Conservation (phyloP, 768 basidiomycete genomes). For the Leccinum uliginosum region DNA sequence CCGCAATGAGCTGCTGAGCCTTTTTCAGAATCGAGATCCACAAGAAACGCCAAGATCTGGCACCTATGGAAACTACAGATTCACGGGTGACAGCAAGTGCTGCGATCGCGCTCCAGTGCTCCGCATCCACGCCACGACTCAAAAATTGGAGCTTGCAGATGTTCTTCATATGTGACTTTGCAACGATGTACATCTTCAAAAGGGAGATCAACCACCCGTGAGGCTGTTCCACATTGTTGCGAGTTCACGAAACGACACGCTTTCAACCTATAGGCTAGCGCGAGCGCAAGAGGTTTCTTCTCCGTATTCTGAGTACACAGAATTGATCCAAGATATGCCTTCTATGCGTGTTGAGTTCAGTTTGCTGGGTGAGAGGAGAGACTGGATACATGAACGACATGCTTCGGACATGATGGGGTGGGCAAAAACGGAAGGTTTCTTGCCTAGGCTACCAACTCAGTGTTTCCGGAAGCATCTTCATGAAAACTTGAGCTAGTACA, state of each 20-base stretch:
- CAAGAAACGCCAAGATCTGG: not conserved
- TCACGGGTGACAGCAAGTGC: not conserved
- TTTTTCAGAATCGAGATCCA: not conserved
- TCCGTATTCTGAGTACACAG: not conserved
- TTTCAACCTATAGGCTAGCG: not conserved
- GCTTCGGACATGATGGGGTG: no score
- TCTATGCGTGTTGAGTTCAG: no score
- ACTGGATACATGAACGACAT: no score
- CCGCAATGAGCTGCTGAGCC: no score
- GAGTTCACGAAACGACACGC: not conserved
- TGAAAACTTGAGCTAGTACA: not conserved
- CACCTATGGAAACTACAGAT: not conserved
- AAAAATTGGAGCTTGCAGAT: not conserved
- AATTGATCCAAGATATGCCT: not conserved
- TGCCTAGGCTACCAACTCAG: no score
- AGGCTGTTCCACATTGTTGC: not conserved
- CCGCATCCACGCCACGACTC: not conserved
- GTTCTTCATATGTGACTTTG: not conserved
- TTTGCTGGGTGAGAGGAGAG: no score
- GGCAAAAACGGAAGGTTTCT: no score
- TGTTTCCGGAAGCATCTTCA: not conserved
- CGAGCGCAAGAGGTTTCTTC: not conserved
- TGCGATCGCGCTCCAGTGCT: not conserved
- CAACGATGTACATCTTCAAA: not conserved
- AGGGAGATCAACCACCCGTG: not conserved